Conservation (phyloP, 163 green algal species). For the Chloromonas sp. region DNA sequence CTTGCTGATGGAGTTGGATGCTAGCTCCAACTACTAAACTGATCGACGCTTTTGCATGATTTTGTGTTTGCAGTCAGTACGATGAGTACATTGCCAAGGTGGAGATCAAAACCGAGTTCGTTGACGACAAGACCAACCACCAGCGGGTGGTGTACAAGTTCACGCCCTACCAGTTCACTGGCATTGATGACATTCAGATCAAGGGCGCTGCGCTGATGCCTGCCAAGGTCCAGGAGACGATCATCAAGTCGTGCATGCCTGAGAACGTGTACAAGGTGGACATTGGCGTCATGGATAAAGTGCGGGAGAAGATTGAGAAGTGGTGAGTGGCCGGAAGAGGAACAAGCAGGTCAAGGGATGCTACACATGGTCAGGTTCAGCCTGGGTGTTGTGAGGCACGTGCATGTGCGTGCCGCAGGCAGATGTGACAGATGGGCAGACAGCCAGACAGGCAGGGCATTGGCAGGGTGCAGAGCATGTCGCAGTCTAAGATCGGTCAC, state of each 20-base stretch:
- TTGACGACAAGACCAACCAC: slow-evolving; percentile 49
- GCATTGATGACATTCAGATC: slow-evolving; percentile 60
- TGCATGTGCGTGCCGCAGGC: too few relatives aligned
- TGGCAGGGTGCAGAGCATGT: too few relatives aligned
- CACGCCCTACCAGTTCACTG: slow-evolving; percentile 49
- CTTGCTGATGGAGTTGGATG: too few relatives aligned
- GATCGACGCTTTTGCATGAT: too few relatives aligned
- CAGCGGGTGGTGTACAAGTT: slow-evolving; percentile 65
- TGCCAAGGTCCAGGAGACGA: slow-evolving; percentile 26
- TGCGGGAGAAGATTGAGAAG: slow-evolving; percentile 48
- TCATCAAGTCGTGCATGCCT: slow-evolving; percentile 40
- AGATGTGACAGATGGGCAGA: too few relatives aligned
- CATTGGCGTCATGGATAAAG: slow-evolving; percentile 55
- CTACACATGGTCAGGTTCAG: too few relatives aligned
- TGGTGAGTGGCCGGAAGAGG: slow-evolving; percentile 29
- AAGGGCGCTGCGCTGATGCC: slow-evolving; percentile 65
- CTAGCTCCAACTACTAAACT: too few relatives aligned
- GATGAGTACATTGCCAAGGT: slow-evolving; percentile 56
- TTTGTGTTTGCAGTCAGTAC: slow-evolving; percentile 30
- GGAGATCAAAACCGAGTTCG: slow-evolving; percentile 47
- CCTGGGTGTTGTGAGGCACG: too few relatives aligned
- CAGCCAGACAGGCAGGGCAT: too few relatives aligned
- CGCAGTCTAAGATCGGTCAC: too few relatives aligned
- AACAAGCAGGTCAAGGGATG: background rate
- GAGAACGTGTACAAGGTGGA: slow-evolving; percentile 46